These are phyloP conservation scores for Ceratobasidium sp. DNA, from an alignment of 1,284 basidiomycete species.

Conservation along the genomic window DNA sequence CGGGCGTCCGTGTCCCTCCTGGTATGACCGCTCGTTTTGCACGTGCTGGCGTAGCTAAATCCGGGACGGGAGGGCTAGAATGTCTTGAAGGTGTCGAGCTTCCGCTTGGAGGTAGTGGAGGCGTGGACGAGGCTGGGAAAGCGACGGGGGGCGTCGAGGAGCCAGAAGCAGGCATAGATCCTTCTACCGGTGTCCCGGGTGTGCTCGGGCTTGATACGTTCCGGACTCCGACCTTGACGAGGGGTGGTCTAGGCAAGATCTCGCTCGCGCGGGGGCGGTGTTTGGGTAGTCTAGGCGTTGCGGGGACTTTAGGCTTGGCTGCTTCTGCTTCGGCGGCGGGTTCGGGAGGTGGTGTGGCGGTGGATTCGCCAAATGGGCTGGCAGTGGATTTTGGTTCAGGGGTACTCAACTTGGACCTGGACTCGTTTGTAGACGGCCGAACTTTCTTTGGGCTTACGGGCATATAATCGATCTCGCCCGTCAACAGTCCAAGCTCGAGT, in stretches of 20 bases:
- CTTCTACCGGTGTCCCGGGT: conserved; percentile 24
- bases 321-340: background rate
- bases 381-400: background rate
- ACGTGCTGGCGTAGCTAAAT: background rate
- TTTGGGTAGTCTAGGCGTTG: conserved; percentile 14
- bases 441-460: conserved; percentile 38
- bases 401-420: background rate
- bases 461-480: conserved; percentile 33
- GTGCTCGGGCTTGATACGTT: conserved; percentile 39
- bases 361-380: background rate
- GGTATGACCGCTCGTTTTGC: conserved; percentile 30
- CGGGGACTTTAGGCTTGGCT: background rate
- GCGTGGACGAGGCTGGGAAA: background rate
- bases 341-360: background rate
- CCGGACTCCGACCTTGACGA: background rate
- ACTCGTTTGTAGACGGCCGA: conserved; percentile 13
- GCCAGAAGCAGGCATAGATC: background rate
- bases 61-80: background rate
- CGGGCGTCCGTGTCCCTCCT: conserved; percentile 31
- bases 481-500: conserved; percentile 11
- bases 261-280: conserved; percentile 38
- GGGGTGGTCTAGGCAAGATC: conserved; percentile 25
- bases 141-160: background rate
- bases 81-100: background rate
- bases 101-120: no score